These are phyloP conservation scores for Begonia peltatifolia DNA, from an alignment of 306 rosid species.

Conservation along the genomic window DNA sequence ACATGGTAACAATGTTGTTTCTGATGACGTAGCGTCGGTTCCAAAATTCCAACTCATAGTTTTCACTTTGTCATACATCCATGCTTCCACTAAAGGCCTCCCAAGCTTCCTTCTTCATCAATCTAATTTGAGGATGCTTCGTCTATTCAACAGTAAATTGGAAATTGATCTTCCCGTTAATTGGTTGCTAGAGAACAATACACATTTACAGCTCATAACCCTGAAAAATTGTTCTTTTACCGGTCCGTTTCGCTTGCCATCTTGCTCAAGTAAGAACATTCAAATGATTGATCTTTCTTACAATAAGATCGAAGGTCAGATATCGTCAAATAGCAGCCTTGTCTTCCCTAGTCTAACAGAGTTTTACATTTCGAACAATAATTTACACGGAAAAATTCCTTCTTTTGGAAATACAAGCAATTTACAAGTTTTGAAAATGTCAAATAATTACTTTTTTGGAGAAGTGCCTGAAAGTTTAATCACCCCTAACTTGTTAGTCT, in stretches of 20 bases:
- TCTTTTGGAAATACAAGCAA: not conserved
- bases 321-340: not conserved
- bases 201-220: not conserved
- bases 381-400: not conserved
- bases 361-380: not conserved
- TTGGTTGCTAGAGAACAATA: slow-evolving; percentile 3
- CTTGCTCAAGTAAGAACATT: not conserved
- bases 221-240: slow-evolving; percentile 5
- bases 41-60: not conserved
- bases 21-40: not conserved
- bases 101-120: slow-evolving; percentile 1
- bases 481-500: not conserved
- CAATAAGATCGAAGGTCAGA: not conserved
- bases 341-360: not conserved
- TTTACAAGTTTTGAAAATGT: not conserved
- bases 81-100: not conserved
- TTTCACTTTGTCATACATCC: not conserved
- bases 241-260: slow-evolving; percentile 4
- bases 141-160: not conserved
- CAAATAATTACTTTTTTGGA: not conserved
- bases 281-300: not conserved
- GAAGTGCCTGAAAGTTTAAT: not conserved
- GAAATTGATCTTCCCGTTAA: not conserved
- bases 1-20: not conserved
- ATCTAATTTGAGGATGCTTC: not conserved